These are phyloP conservation scores for Bassia scoparia DNA, from an alignment of 148 eudicot genomes.

Conservation along the genomic window DNA sequence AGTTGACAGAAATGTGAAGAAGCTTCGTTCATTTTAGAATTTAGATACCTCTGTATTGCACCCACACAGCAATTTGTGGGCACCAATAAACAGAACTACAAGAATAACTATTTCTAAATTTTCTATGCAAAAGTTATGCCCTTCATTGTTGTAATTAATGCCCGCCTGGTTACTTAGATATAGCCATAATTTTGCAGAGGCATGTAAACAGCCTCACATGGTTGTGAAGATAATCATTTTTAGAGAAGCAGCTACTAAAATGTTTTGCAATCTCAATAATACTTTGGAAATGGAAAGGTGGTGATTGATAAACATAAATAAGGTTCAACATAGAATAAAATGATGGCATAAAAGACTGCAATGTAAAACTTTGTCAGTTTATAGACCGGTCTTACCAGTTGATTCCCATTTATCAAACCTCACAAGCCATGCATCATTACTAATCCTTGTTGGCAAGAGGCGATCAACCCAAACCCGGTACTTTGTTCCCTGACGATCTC, in stretches of 20 bases:
- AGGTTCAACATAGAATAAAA: not conserved
- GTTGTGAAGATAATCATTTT: too few species aligned
- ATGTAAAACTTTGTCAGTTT: not conserved
- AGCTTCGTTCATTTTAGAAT: too few species aligned
- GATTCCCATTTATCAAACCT: constrained; percentile 55
- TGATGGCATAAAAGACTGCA: not conserved
- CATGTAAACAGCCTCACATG: too few species aligned
- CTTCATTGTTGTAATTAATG: too few species aligned
- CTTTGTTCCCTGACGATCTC: constrained; percentile 46
- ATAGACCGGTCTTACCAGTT: constrained; percentile 34
- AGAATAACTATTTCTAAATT: too few species aligned
- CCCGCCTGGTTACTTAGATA: too few species aligned
- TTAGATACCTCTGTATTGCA: too few species aligned
- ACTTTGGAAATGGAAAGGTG: not conserved
- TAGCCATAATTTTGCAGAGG: too few species aligned
- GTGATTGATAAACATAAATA: not conserved
- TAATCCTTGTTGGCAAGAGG: constrained; percentile 43
- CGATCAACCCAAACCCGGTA: constrained; percentile 62
- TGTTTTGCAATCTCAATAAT: not conserved
- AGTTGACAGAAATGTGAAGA: too few species aligned
- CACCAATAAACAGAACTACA: too few species aligned
- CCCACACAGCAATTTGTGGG: too few species aligned
- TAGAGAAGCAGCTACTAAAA: not conserved
- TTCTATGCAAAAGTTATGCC: too few species aligned
- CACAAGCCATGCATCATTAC: constrained; percentile 52